Evolutionary conservation across 2,329 filamentous ascomycete genomes (phyloP), one percentile per base, ranked within the genome.

Genomic region (Claviceps fusiformis): DNA sequence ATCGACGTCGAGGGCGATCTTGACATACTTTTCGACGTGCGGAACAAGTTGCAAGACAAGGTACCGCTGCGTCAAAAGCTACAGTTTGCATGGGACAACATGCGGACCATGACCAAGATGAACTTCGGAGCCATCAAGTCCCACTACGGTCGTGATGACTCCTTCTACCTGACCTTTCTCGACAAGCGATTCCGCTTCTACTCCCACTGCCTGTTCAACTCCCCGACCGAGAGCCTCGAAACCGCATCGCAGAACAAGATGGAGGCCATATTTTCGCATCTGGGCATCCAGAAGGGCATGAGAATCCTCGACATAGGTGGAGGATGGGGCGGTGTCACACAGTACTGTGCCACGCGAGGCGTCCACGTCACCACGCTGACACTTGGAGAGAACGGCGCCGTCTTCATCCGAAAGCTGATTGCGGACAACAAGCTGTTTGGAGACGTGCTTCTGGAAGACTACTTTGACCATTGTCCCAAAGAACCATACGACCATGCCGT

Each of bases 1-100:
- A 55, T 55, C 33, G 54, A 55, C 48, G 35, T 54, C 44, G 35
- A 54, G 33, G 52, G 52, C 6, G 48, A 55, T 17, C n/a, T 52
- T 29, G 31, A 19, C 8, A 17, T 19, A 3, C 54, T 55, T 5
- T 55, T 55, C 31, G 41, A 44, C 48, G 48, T 27, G 41, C 7
- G 41, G 13, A 19, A n/a, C 17, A 27, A 29, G 17, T 17, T 55
- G n/a, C 39, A 45, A 29, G 54, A 51, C 39, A 52, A 47, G 54
- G 41, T 43, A 9, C 54, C 54, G 43, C 31, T 55, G 29, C 48
- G 54, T 9, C 54, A 47, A 35, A 55, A 43, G 48, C 7, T 52
- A 6, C 54, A 41, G 15, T 55, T 52, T n/a, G 27, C 35, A 13
- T 55, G 47, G 48, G 54, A 51, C 41, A 45, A 3, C 5, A 10